Conservation (phyloP, 1,284 basidiomycete genomes). For the Hymenochaete sp. region DNA sequence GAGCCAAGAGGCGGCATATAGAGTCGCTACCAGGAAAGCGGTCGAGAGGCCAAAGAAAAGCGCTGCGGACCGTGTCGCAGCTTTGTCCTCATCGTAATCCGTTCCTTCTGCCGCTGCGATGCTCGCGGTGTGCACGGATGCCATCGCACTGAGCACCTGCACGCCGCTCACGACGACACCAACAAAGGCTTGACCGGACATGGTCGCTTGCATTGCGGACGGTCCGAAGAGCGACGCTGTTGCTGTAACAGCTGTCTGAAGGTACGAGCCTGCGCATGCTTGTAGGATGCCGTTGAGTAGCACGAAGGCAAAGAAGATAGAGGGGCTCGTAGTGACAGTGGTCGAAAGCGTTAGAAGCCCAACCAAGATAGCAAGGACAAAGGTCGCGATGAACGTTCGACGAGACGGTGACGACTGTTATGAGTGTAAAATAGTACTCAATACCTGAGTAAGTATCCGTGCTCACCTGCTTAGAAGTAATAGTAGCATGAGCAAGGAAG, state of each 20-base stretch:
- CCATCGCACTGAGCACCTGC: constrained; percentile 55
- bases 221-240: constrained; percentile 68
- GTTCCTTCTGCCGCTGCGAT: constrained; percentile 28
- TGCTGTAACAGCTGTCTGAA: constrained; percentile 61
- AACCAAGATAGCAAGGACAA: constrained; percentile 41
- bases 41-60: constrained; percentile 67
- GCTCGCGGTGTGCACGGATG: constrained; percentile 36
- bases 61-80: constrained; percentile 57
- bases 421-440: constrained; percentile 13
- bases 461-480: constrained; percentile 55
- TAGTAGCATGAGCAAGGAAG: constrained; percentile 64
- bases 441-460: not conserved
- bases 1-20: constrained; percentile 48
- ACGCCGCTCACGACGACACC: constrained; percentile 65
- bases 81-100: constrained; percentile 26
- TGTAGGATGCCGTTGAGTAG: constrained; percentile 49
- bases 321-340: constrained; percentile 42
- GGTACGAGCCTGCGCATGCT: constrained; percentile 53
- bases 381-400: constrained; percentile 38
- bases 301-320: constrained; percentile 54
- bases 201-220: constrained; percentile 54
- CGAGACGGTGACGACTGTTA: constrained; percentile 41
- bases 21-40: constrained; percentile 48
- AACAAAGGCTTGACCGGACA: constrained; percentile 72
- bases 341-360: constrained; percentile 49